phyloP scores from a whole-genome alignment of 352 stramenopile species.

The Phytophthora vignae region DNA sequence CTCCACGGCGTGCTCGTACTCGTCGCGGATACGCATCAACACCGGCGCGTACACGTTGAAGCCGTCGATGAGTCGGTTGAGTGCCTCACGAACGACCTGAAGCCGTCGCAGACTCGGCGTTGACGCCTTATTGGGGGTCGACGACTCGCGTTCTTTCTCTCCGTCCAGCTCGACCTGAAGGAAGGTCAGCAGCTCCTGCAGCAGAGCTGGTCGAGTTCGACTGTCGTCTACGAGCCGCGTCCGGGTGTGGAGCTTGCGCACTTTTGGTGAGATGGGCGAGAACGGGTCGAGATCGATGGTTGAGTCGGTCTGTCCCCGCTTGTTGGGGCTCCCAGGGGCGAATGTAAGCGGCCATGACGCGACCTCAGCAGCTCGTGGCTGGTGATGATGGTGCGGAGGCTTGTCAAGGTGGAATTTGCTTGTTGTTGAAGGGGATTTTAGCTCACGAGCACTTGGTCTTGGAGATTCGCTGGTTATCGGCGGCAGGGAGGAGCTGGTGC shows the following conservation, averaged over 20 bases:
- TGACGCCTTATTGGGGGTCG: conserved; percentile 3
- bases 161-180: conserved; percentile 38
- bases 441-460: conserved; percentile 8
- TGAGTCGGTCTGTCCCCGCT: conserved; percentile 8
- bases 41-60: conserved; percentile 76
- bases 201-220: conserved; percentile 43
- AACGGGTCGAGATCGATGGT: conserved; percentile 23
- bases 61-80: conserved; percentile 57
- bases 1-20: conserved; percentile 63
- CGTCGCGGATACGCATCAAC: conserved; percentile 66
- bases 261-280: conserved; percentile 39
- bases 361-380: conserved; percentile 38
- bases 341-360: conserved; percentile 52
- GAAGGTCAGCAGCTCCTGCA: conserved; percentile 58
- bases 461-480: conserved; percentile 29
- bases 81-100: conserved; percentile 63
- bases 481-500: conserved; percentile 22
- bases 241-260: conserved; percentile 30
- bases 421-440: not conserved
- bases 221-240: conserved; percentile 39
- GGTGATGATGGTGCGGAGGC: conserved; percentile 10
- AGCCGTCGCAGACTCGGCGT: conserved; percentile 49
- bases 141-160: conserved; percentile 7
- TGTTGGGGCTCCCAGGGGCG: conserved; percentile 20
- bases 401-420: conserved; percentile 33